Base-by-base conservation (phyloP, 768 basidiomycete species). In the Lentinula sp. region DNA sequence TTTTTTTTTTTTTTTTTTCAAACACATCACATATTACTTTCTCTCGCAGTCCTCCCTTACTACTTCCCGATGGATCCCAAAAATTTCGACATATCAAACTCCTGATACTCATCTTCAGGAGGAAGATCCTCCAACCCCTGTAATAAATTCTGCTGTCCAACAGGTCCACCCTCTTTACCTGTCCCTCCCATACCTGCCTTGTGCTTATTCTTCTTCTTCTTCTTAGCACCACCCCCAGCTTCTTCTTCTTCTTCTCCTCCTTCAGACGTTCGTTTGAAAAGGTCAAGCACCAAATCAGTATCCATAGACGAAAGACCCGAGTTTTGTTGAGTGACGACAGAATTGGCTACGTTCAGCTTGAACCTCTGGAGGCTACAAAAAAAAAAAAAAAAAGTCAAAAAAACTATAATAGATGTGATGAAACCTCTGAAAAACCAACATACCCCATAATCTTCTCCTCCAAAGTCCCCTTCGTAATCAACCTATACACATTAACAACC, bases 371-470 rank as follows among this genome's bases (percentile, higher is more conserved):
- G 73, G 39, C 96, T 98, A 70, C 3, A 48, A 16, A 35, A 57
- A n/a, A n/a, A n/a, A n/a, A n/a, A n/a, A n/a, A n/a, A 9, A 23
- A 46, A 13, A 48, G 31, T 10, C n/a, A n/a, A n/a, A n/a, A n/a
- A n/a, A n/a, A n/a, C n/a, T n/a, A n/a, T n/a, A n/a, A 11, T 4
- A 2, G 56, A 5, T 4, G 40, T 23, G 23, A 23, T 23, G 2
- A 65, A 65, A 55, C n/a, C 15, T 15, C n/a, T 7, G 8, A 9
- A 9, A 4, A 8, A 2, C 49, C 8, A 34, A 75, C 87, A 64
- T 72, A 97, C 94, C 97, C 97, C 97, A 99, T 99, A 65, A 99
- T 99, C 75, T 98, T 98, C 73, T 98, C 97, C 73, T 99, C 97
- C 42, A 99, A 72, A 0, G 97, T 99, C 11, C 95, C 97, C 70